phyloP scores from a whole-genome alignment of 108 stramenopile genomes.

The Tribonema minus region DNA sequence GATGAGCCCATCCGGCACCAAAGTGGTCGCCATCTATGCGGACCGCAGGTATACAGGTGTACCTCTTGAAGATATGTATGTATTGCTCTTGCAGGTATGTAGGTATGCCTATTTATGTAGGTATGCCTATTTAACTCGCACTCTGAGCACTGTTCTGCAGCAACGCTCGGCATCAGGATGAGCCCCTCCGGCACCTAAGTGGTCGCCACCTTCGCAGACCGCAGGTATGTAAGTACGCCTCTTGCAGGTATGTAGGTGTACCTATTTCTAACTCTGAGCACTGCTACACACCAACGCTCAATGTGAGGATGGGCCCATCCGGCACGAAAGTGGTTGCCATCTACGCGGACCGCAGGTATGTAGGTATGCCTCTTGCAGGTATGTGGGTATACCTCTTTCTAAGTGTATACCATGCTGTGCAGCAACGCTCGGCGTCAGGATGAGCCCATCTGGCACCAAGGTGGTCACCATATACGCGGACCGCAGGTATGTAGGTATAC shows the following conservation, averaged over 20 bases:
- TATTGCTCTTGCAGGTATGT: no score
- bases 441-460: constrained; percentile 11
- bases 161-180: constrained; percentile 6
- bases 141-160: constrained; percentile 1
- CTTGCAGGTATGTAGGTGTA: no score
- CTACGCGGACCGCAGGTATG: constrained; percentile 27
- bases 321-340: constrained; percentile 23
- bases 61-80: no score
- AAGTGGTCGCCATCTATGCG: constrained; percentile 24
- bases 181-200: constrained; percentile 12
- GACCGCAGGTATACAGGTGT: constrained; percentile 14
- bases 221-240: no score
- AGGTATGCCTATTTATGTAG: no score
- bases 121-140: no score
- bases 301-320: constrained; percentile 4
- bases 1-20: constrained; percentile 20
- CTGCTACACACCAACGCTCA: constrained; percentile 4
- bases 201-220: constrained; percentile 25
- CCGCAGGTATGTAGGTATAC: no score
- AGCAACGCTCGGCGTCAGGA: constrained; percentile 8
- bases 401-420: neutral
- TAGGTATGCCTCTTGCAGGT: no score
- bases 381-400: no score
- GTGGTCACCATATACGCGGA: constrained; percentile 31
- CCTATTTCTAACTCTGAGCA: no score